phyloP scores from a whole-genome alignment of 1,139 yeast species.

The Pichia sp. region DNA sequence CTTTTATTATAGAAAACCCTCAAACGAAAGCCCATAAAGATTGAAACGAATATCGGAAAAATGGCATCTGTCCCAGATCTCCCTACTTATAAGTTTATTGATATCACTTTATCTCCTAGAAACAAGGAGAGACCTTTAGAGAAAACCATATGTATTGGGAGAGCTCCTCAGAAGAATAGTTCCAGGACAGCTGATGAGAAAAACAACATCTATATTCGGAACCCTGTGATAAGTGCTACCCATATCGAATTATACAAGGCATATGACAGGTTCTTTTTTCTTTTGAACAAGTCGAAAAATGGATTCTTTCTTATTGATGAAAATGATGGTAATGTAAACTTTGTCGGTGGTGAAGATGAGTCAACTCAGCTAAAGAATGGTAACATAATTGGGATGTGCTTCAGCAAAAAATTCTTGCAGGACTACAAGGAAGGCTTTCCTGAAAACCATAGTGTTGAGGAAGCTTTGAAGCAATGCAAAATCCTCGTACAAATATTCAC shows the following conservation, averaged over 20 bases:
- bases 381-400: slow-evolving; percentile 11
- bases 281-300: slow-evolving; percentile 10
- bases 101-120: not conserved
- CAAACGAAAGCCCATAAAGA: no score
- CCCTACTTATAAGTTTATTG: not conserved
- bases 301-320: slow-evolving; percentile 12
- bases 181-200: slow-evolving; percentile 9
- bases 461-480: slow-evolving; percentile 3
- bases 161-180: slow-evolving; percentile 16
- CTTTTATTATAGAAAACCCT: no score
- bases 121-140: not conserved
- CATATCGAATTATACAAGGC: slow-evolving; percentile 18
- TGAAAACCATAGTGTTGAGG: not conserved
- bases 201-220: slow-evolving; percentile 20
- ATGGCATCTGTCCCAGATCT: not conserved
- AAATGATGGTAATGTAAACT: not conserved
- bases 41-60: not conserved
- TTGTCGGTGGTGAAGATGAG: not conserved
- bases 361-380: slow-evolving; percentile 1
- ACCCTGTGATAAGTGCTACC: slow-evolving; percentile 23
- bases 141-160: slow-evolving; percentile 17
- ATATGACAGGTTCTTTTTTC: not conserved
- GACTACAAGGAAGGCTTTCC: not conserved
- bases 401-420: slow-evolving; percentile 2
- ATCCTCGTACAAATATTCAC: slow-evolving; percentile 9